phyloP scores from a whole-genome alignment of 2,329 filamentous ascomycete species.

The Phaeosphaeriaceae sp. region DNA sequence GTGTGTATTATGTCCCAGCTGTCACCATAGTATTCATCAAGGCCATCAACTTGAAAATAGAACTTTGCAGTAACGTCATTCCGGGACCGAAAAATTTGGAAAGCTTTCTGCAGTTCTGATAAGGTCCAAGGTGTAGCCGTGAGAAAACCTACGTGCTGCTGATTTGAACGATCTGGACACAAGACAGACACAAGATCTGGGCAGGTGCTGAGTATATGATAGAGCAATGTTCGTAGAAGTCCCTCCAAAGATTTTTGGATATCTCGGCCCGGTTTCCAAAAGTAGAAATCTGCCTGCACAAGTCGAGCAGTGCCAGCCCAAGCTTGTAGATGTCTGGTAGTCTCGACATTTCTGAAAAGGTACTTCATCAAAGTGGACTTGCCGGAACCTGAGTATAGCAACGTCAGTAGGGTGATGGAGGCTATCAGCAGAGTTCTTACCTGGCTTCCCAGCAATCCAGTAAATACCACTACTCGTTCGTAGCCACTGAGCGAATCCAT shows the following conservation, averaged over 20 bases:
- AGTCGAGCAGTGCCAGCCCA: slow-evolving; percentile 17
- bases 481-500: slow-evolving; percentile 8
- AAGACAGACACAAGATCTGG: slow-evolving; percentile 5
- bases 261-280: slow-evolving; percentile 32
- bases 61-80: slow-evolving; percentile 9
- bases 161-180: slow-evolving; percentile 1
- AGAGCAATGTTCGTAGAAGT: slow-evolving; percentile 28
- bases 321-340: slow-evolving; percentile 13
- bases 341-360: slow-evolving; percentile 18
- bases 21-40: slow-evolving; percentile 22
- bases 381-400: slow-evolving; percentile 26
- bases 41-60: slow-evolving; percentile 27
- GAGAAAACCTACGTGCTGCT: neutral
- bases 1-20: slow-evolving; percentile 18
- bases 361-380: slow-evolving; percentile 45
- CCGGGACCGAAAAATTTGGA: neutral
- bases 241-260: slow-evolving; percentile 36
- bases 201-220: slow-evolving; percentile 16
- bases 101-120: neutral
- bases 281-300: slow-evolving; percentile 29
- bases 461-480: slow-evolving; percentile 1
- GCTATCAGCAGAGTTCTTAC: neutral
- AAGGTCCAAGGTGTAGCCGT: neutral
- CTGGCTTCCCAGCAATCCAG: slow-evolving; percentile 55
- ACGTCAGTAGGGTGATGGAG: neutral